Base-by-base conservation (phyloP, 192 early-diverging fungal genomes). In the Linnemannia elongata region DNA sequence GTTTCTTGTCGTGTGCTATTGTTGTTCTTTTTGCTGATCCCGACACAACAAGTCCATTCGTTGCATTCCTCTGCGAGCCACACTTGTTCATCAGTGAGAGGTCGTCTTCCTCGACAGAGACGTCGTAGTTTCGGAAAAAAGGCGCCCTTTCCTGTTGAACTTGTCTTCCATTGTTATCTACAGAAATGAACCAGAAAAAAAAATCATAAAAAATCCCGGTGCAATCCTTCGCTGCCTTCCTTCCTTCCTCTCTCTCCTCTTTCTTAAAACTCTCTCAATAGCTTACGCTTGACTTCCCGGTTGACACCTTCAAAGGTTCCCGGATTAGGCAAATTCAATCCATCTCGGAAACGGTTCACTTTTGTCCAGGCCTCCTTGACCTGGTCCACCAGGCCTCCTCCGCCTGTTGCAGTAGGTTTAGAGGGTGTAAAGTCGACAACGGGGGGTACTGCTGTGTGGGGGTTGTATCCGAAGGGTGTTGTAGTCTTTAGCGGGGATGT, bases 221-320 rank as follows among this genome's bases (percentile, higher is more conserved):
- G 12, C 44, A 45, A 12, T 45, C 13, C 44, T 45, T 44, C 8
- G 42, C 42, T 44, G 4, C 52, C 33, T 27, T 68, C 4, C 55
- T 24, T 39, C 49, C 22, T 49, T 49, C 3, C 4, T 13, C 13
- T 1, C 17, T 17, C 4, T 49, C 47, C 17, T 49, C 47, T 1
- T 49, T 17, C 47, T 49, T 49, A 15, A 49, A 13, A 6, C 44
- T 13, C 42, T 12, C 13, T 15, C 44, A 57, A 49, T 8, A 72
- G 38, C 82, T 83, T 88, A 97, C 97, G 88, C 89, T 95, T 96
- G 44, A 91, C 90, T 90, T 97, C 97, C 49, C 94, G 81, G 90
- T 96, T 96, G 81, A 97, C 88, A 77, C 92, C 90, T 89, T 98
- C 97, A 82, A 93, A 97, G 76, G 88, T 93, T 76, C 96, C 97